Conservation (phyloP, 2,329 filamentous ascomycete genomes). For the Monascus ruber region DNA sequence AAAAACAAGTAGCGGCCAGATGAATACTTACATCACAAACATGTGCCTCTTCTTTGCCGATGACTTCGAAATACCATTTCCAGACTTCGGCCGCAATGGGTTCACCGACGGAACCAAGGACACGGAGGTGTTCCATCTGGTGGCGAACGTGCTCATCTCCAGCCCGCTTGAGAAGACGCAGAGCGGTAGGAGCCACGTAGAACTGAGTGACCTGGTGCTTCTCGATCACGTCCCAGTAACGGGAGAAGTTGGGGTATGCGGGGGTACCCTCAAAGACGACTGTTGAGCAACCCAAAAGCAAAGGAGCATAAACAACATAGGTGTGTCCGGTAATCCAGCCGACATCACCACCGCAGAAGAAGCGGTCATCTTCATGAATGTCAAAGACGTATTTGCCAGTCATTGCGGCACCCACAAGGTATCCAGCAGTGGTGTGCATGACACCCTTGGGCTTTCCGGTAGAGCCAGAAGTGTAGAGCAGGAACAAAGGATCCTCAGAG, state of each 20-base stretch:
- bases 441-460: constrained; percentile 99
- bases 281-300: constrained; percentile 84
- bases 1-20: background rate
- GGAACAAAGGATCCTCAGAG: constrained; percentile 91
- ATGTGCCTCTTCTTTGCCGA: constrained; percentile 87
- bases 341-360: constrained; percentile 97
- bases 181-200: constrained; percentile 91
- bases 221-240: constrained; percentile 97
- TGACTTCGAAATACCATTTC: constrained; percentile 98
- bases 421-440: constrained; percentile 93
- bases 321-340: constrained; percentile 99
- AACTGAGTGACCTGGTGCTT: constrained; percentile 95
- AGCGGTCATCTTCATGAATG: constrained; percentile 83
- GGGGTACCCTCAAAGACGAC: constrained; percentile 98
- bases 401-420: constrained; percentile 81
- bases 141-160: constrained; percentile 86
- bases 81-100: constrained; percentile 96
- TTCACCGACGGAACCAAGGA: constrained; percentile 91
- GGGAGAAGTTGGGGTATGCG: constrained; percentile 92
- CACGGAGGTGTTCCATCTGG: constrained; percentile 77
- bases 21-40: constrained; percentile 73
- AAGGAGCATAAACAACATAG: constrained; percentile 92
- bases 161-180: constrained; percentile 87
- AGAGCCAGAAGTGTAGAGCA: constrained; percentile 95
- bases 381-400: constrained; percentile 99